Conservation (phyloP, 352 stramenopile species). For the Phytophthora pistaciae region DNA sequence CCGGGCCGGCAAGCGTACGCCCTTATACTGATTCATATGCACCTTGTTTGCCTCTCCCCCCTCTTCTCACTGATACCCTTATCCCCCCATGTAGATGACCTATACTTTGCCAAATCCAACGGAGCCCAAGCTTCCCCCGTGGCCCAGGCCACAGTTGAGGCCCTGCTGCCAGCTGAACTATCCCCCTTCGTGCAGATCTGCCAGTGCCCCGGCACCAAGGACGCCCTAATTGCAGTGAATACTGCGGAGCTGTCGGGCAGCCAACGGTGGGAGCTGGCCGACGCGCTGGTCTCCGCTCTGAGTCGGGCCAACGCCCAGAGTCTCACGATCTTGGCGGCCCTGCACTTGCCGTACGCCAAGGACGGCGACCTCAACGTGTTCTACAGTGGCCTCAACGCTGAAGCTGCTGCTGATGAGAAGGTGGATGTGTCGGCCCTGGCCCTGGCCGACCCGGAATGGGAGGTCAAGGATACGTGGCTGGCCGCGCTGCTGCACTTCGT, state of each 20-base stretch:
- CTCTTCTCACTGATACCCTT: constrained; percentile 1
- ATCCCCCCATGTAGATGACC: constrained; percentile 36
- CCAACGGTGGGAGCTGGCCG: constrained; percentile 52
- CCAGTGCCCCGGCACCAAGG: constrained; percentile 25
- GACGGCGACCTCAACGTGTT: constrained; percentile 53
- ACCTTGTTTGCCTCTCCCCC: not conserved
- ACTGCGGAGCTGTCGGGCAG: constrained; percentile 31
- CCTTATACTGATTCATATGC: not conserved
- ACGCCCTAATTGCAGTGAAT: constrained; percentile 47
- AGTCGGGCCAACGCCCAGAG: constrained; percentile 41
- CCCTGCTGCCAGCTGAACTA: constrained; percentile 18
- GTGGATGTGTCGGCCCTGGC: constrained; percentile 3
- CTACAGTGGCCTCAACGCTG: constrained; percentile 37
- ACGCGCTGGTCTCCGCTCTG: constrained; percentile 52
- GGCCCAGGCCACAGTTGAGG: constrained; percentile 11
- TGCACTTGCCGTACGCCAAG: constrained; percentile 74
- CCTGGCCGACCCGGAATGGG: constrained; percentile 53
- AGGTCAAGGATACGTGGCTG: constrained; percentile 67
- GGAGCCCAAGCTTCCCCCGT: constrained; percentile 8
- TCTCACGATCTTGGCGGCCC: constrained; percentile 56
- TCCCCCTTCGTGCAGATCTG: constrained; percentile 25
- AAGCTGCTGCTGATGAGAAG: not conserved
- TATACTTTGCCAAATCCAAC: constrained; percentile 42
- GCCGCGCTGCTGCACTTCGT: constrained; percentile 59
- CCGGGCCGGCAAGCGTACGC: constrained; percentile 63